Evolutionary conservation across 495 filamentous ascomycete species (phyloP).

Genomic region (Alectoria sarmentosa): DNA sequence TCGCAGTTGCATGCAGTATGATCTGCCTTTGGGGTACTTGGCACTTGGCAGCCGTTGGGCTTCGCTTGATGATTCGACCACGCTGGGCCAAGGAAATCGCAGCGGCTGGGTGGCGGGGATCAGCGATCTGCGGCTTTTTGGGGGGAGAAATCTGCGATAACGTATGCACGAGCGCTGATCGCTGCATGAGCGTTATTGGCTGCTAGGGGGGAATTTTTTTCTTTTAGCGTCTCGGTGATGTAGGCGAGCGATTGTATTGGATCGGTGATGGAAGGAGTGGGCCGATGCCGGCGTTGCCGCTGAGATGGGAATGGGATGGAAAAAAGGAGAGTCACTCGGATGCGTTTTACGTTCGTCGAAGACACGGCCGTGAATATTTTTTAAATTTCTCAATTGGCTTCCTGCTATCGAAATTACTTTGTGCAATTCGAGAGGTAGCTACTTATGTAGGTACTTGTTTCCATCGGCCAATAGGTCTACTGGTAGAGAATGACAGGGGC

Average conservation of each 20-base stretch:
- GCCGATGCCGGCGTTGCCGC: slow-evolving; percentile 1
- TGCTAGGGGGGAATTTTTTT: background rate
- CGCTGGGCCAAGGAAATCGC: background rate
- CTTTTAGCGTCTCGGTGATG: background rate
- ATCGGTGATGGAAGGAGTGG: background rate
- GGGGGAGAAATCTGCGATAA: slow-evolving; percentile 1
- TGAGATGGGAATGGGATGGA: background rate
- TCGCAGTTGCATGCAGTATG: background rate
- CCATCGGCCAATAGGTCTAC: too few species aligned
- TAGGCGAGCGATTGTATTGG: background rate
- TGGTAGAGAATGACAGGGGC: too few species aligned
- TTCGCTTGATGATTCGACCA: background rate
- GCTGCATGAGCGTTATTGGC: background rate
- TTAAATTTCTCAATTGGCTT: too few species aligned
- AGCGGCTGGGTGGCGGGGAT: slow-evolving; percentile 1
- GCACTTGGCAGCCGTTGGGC: background rate
- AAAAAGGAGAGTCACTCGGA: too few species aligned
- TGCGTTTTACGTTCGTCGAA: too few species aligned
- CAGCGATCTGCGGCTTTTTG: background rate
- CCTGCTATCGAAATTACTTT: too few species aligned
- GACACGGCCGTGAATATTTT: too few species aligned
- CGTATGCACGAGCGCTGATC: slow-evolving; percentile 1
- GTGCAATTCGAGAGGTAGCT: too few species aligned
- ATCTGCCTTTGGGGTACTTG: background rate
- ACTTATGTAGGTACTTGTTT: too few species aligned